Evolutionary conservation across 2,329 filamentous ascomycete species (phyloP).

Genomic region (Penicillium sp.): DNA sequence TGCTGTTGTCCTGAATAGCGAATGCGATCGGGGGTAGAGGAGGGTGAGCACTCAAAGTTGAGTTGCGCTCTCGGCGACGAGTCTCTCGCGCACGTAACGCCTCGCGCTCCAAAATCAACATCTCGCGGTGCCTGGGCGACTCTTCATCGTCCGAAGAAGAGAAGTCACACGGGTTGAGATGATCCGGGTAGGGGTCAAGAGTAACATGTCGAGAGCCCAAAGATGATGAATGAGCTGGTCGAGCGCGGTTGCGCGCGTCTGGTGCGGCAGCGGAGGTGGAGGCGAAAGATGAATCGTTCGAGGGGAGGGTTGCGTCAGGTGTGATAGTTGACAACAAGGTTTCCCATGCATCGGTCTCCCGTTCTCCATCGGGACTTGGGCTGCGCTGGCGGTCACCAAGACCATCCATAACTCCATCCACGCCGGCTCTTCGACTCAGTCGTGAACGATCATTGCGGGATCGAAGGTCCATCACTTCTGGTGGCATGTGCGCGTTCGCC

Average conservation of each 20-base stretch:
- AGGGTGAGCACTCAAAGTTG: slow-evolving; percentile 36
- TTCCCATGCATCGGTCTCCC: slow-evolving; percentile 69
- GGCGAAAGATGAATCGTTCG: slow-evolving; percentile 78
- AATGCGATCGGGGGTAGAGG: slow-evolving; percentile 36
- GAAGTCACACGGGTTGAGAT: slow-evolving; percentile 41
- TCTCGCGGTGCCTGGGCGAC: neutral
- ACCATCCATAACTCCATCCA: slow-evolving; percentile 71
- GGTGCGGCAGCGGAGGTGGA: slow-evolving; percentile 46
- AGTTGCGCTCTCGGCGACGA: slow-evolving; percentile 28
- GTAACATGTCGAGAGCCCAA: slow-evolving; percentile 3
- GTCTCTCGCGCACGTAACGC: slow-evolving; percentile 17
- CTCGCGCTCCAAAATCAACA: neutral
- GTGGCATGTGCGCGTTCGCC: slow-evolving; percentile 36
- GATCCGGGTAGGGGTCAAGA: slow-evolving; percentile 38
- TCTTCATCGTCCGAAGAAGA: slow-evolving; percentile 38
- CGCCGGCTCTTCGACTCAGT: slow-evolving; percentile 21
- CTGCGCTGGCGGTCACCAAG: slow-evolving; percentile 84
- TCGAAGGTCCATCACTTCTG: neutral
- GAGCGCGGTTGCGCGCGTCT: neutral
- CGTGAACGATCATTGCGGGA: slow-evolving; percentile 23
- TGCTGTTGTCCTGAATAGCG: slow-evolving; percentile 30
- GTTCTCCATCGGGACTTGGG: slow-evolving; percentile 62
- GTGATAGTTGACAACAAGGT: slow-evolving; percentile 77
- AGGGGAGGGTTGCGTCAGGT: slow-evolving; percentile 78
- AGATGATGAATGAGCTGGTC: slow-evolving; percentile 7